These are phyloP conservation scores for Kwoniella mangroviensis DNA, from an alignment of 768 basidiomycete species.

Conservation along the genomic window DNA sequence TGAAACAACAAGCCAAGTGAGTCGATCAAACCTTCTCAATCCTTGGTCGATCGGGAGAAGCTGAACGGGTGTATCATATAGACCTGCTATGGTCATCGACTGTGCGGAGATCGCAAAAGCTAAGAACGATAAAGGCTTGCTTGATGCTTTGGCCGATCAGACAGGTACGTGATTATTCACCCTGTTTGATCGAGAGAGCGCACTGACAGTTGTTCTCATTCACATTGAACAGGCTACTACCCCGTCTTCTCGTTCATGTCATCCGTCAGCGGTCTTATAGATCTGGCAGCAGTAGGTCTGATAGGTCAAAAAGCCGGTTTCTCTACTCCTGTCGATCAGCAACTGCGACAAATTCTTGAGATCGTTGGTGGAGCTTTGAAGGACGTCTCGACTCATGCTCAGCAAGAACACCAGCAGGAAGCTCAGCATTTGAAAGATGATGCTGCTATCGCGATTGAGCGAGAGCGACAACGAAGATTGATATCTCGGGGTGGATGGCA, in stretches of 20 bases:
- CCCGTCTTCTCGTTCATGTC: conserved; percentile 85
- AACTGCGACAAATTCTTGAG: conserved; percentile 81
- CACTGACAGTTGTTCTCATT: too few species aligned
- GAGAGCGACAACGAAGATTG: conserved; percentile 56
- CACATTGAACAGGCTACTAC: conserved; percentile 62
- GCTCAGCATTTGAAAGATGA: conserved; percentile 60
- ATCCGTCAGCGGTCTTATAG: conserved; percentile 79
- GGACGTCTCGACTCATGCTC: conserved; percentile 63
- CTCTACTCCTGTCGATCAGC: conserved; percentile 75
- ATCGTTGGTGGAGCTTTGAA: conserved; percentile 75
- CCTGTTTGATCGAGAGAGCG: too few species aligned
- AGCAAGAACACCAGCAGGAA: conserved; percentile 44
- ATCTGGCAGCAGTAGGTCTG: conserved; percentile 89
- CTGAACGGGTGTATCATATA: conserved; percentile 44
- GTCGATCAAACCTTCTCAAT: too few species aligned
- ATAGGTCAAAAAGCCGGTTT: conserved; percentile 96
- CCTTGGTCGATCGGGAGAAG: too few species aligned
- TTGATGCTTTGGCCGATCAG: conserved; percentile 73
- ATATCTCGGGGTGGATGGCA: conserved; percentile 76
- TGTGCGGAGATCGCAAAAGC: conserved; percentile 72
- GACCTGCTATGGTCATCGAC: conserved; percentile 79
- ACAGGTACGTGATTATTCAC: conserved; percentile 67
- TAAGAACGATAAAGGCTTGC: conserved; percentile 67
- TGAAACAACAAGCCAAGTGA: conserved; percentile 55
- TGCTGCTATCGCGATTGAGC: conserved; percentile 58